Base-by-base conservation (phyloP, 768 basidiomycete species). In the Coprinellus micaceus region DNA sequence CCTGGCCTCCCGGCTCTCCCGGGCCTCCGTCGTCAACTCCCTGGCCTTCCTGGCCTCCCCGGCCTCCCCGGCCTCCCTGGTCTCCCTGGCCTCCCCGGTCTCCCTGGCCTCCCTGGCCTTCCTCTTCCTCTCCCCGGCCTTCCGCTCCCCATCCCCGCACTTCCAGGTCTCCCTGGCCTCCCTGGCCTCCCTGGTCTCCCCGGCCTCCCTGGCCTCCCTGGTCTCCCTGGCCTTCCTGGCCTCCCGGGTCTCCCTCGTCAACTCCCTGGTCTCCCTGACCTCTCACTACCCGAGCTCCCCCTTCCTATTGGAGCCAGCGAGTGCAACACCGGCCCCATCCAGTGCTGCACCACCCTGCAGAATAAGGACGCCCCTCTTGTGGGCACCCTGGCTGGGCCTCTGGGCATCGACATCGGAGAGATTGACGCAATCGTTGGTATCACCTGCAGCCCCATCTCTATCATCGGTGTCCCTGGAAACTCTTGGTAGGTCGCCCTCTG, bases 321-420 rank as follows among this genome's bases (percentile, higher is more conserved):
- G 54, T 67, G 67, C 64, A 65, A 65, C 58, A 67, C 66, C 13
- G 71, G 69, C 7, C 22, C 36, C 21, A 46, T 72, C 36, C 65
- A 69, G 54, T 72, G 71, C 65, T 55, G 69, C 67, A 6, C 61
- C 53, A 56, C 25, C 37, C 47, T 53, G 48, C 59, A 53, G 37
- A 25, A 45, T 41, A 29, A 37, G 7, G 29, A 39, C 50, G 22
- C 54, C 19, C 19, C 41, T 15, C 26, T 43, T 37, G 53, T 60
- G n/a, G 22, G 37, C 24, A 25, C 22, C 19, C 19, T 62, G 10
- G 48, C 63, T 48, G 60, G 53, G 30, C 52, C 59, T 12, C 54
- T 64, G 53, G 63, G 64, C 48, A 46, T 60, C 22, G 50, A 29
- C 33, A 37, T 59, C 29, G 24, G 48, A 13, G 30, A 49, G 29